Evolutionary conservation across 2,329 filamentous ascomycete genomes (phyloP), one percentile per base, ranked within the genome.

Genomic region (Sporothrix humicola): DNA sequence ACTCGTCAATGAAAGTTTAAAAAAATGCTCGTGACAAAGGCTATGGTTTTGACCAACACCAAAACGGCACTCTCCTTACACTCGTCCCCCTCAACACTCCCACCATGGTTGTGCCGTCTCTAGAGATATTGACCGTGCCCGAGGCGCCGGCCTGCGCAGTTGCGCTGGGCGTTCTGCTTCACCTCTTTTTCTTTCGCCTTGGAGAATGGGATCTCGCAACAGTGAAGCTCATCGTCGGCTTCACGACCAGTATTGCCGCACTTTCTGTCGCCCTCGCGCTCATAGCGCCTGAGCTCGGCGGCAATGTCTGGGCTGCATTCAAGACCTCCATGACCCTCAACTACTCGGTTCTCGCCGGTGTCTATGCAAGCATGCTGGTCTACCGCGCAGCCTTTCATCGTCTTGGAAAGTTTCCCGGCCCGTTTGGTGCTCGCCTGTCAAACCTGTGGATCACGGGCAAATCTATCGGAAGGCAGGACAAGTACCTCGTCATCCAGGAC

Each of bases 361-460:
- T 76, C 1, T 74, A 58, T 23, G 31, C 50, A 12, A 76, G 75
- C 71, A 73, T 75, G 42, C 42, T 71, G 17, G 48, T 76, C 31
- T 76, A 76, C 61, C 75, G 75, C 17, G 10, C 69, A 42, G 69
- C 75, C 50, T 75, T 77, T 65, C 76, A 77, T 37, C 74, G 73
- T 4, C 71, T 77, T 1, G 42, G 65, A 5, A 65, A 31, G 13
- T 77, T 73, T 42, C 76, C 76, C 4, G 76, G 76, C 7, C 76
- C 76, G 6, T 54, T 74, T 9, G 15, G 31, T 50, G 73, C 73
- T 1, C 71, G 71, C 1, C 17, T 74, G 1, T 71, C 71, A 9
- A 71, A 72, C 54, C n/a, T 74, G 3, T 74, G 61, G 37, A 17
- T 59, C 17, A 70, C 71, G 1, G 37, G 44, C 12, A 61, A 58